A percentile compares a stretch with the other conserved stretches of the same genome.
Evolutionary conservation across 768 basidiomycete species (phyloP).

Genomic region (Boletus fagicola): DNA sequence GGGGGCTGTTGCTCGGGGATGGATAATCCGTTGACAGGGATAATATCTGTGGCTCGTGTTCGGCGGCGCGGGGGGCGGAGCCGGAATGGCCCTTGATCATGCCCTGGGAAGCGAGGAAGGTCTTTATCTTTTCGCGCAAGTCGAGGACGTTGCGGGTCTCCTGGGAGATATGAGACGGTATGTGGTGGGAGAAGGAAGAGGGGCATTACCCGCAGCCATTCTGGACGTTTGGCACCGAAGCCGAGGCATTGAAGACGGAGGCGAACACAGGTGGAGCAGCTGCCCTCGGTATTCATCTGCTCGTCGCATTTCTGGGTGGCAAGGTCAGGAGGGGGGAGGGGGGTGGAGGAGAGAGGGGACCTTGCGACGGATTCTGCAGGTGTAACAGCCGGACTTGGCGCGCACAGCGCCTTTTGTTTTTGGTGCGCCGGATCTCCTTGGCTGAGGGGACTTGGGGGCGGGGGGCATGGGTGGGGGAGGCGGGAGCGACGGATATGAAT

Average conservation of each 20-base stretch:
- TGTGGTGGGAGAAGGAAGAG: background rate
- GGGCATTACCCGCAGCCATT: constrained; percentile 72
- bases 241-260: constrained; percentile 83
- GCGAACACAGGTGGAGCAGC: constrained; percentile 74
- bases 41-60: constrained; percentile 57
- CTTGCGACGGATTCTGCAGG: constrained; percentile 84
- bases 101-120: constrained; percentile 74
- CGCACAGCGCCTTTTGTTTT: constrained; percentile 81
- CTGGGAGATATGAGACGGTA: constrained; percentile 37
- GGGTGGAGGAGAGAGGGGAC: constrained; percentile 37
- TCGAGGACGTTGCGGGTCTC: constrained; percentile 66
- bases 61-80: constrained; percentile 55
- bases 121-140: constrained; percentile 76
- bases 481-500: background rate
- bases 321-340: constrained; percentile 15
- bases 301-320: constrained; percentile 78
- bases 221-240: constrained; percentile 81
- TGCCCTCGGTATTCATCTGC: constrained; percentile 54
- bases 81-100: constrained; percentile 90
- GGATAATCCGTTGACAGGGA: constrained; percentile 43
- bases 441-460: constrained; percentile 41
- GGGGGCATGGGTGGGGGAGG: constrained; percentile 29
- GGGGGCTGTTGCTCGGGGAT: constrained; percentile 42
- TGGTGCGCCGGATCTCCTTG: constrained; percentile 49
- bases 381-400: constrained; percentile 88